A percentile compares a stretch with the other conserved stretches of the same genome.
These are phyloP conservation scores for Hyaloscypha variabilis DNA, from an alignment of 495 filamentous ascomycete genomes.

Conservation along the genomic window DNA sequence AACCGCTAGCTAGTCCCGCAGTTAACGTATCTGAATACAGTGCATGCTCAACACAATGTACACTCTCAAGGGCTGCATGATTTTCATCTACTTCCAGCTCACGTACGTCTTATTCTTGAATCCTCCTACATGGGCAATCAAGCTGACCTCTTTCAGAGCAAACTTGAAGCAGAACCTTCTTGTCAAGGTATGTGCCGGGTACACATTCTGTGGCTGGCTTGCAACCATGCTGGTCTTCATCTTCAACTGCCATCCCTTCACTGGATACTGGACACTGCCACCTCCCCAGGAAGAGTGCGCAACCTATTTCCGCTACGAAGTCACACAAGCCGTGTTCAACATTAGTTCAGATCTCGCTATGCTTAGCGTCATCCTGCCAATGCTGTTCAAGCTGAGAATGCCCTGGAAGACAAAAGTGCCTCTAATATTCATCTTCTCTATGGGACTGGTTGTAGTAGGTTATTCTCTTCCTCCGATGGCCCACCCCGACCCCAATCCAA, in stretches of 20 bases:
- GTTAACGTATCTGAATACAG: conserved; percentile 4
- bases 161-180: conserved; percentile 8
- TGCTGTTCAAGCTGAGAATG: conserved; percentile 24
- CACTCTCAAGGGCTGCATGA: conserved; percentile 50
- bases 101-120: conserved; percentile 34
- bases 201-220: conserved; percentile 26
- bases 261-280: conserved; percentile 30
- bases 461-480: conserved; percentile 6
- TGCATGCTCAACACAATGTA: conserved; percentile 19
- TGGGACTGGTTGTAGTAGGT: conserved; percentile 11
- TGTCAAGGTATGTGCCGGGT: conserved; percentile 28
- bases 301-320: conserved; percentile 52
- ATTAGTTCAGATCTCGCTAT: conserved; percentile 35
- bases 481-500: background rate
- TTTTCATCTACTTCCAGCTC: conserved; percentile 56
- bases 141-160: background rate
- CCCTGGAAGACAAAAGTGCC: conserved; percentile 19
- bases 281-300: conserved; percentile 47
- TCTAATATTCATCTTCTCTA: conserved; percentile 13
- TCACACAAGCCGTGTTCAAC: conserved; percentile 46
- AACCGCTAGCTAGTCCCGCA: conserved; percentile 7
- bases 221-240: conserved; percentile 29
- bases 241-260: conserved; percentile 30
- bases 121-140: background rate
- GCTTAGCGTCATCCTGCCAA: conserved; percentile 31